Evolutionary conservation across 345 rosid species (phyloP), one percentile per base, ranked within the genome.

Genomic region (Syzygium oleosum): DNA sequence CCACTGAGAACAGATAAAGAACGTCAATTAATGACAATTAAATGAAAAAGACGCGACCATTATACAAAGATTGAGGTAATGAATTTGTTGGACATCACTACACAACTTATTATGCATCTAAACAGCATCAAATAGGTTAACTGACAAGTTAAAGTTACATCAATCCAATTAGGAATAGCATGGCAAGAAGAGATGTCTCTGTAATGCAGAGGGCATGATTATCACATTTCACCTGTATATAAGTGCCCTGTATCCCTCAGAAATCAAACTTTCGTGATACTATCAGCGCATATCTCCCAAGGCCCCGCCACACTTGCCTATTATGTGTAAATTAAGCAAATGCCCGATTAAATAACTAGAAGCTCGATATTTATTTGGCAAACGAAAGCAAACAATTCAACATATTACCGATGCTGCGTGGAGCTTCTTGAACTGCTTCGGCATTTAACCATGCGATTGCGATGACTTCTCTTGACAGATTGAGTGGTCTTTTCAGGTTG

Each of bases 381-480:
- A 19, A 34, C 13, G 23, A n/a, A 14, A 65, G 41, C 22, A 58
- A n/a, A n/a, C 3, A 85, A 8, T 51, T 51, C 23, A 19, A 83
- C 43, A 59, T 12, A 4, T 78, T 91, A 93, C 95, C 29, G 91
- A 87, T 21, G 90, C 86, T 9, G 94, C 96, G 61, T 94, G 96
- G 52, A 94, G 94, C 94, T 84, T 87, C 87, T 87, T 95, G 89
- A 10, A 94, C 94, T 46, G 90, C 65, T 86, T 87, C 91, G 41
- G 92, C 91, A 17, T 94, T 92, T 16, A 94, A 86, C 96, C 95
- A 93, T 16, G 61, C 43, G 1, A 87, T 91, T 7, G 95, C 94
- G 12, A 19, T 54, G 58, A 54, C 58, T 3, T 19, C 8, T 54
- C 23, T 54, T 22, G 58, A 54, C 58, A 3, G 21, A 23, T 22